A percentile compares a stretch with the other conserved stretches of the same genome.
phyloP scores from a whole-genome alignment of 495 filamentous ascomycete genomes.

The Astrothelium macrocarpum region DNA sequence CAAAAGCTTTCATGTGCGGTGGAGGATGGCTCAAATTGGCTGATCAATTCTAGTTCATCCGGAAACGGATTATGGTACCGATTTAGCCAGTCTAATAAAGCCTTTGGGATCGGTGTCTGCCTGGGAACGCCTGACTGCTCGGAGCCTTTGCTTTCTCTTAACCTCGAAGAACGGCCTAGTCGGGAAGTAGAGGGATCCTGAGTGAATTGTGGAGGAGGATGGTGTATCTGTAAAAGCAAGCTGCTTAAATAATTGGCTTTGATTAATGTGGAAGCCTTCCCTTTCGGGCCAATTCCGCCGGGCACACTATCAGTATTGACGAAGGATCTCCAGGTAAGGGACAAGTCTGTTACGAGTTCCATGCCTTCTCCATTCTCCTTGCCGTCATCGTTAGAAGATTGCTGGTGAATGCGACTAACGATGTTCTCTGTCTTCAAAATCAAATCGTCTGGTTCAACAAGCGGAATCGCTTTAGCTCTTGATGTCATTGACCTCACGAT shows the following conservation, averaged over 20 bases:
- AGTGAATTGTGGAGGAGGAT: slow-evolving; percentile 44
- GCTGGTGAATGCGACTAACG: slow-evolving; percentile 44
- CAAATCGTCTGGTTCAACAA: slow-evolving; percentile 38
- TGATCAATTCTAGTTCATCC: slow-evolving; percentile 50
- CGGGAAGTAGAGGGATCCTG: slow-evolving; percentile 20
- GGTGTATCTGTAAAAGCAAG: slow-evolving; percentile 63
- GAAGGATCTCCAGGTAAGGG: background rate
- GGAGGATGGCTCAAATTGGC: slow-evolving; percentile 54
- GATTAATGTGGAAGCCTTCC: slow-evolving; percentile 46
- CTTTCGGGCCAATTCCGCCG: background rate
- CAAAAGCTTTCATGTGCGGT: slow-evolving; percentile 67
- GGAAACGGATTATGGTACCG: slow-evolving; percentile 53
- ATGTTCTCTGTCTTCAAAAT: slow-evolving; percentile 39
- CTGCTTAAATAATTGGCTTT: slow-evolving; percentile 67
- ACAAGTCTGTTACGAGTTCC: slow-evolving; percentile 18
- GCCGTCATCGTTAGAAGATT: slow-evolving; percentile 22
- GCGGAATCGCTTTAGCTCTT: slow-evolving; percentile 26
- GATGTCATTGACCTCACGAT: slow-evolving; percentile 39
- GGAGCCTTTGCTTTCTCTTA: slow-evolving; percentile 10
- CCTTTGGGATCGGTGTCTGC: slow-evolving; percentile 51
- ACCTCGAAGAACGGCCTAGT: background rate
- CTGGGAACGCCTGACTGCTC: slow-evolving; percentile 14
- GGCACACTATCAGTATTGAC: background rate
- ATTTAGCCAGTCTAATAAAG: slow-evolving; percentile 71
- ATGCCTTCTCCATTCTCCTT: slow-evolving; percentile 34